Evolutionary conservation across 441 rosid species (phyloP), one percentile per base, ranked within the genome.

Genomic region (Aleurites moluccanus): DNA sequence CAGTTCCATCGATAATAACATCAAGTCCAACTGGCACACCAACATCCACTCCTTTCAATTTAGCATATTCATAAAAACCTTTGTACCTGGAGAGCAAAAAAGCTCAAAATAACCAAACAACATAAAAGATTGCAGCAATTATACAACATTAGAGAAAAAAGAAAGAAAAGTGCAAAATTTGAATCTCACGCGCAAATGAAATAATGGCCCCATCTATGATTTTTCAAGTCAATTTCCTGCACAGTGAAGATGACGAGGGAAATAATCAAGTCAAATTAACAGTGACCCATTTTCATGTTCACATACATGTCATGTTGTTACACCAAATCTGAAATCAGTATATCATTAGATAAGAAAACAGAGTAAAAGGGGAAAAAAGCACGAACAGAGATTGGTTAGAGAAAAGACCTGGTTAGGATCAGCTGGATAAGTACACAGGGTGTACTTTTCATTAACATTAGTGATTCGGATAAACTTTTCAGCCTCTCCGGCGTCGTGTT

Each of bases 151-250:
- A 0, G 44, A 13, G 30, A 23, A 38, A 13, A 64, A 33, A 42
- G 28, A 60, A 50, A 14, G n/a, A 45, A 10, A 28, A 4, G 7
- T 0, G 10, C n/a, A 35, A 61, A 55, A 42, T 71, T 33, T 25
- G 40, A 44, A 44, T 69, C 94, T 87, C 68, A 92, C 99, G 91
- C 99, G 62, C 99, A 96, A 27, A 96, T 75, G 80, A 96, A 96
- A 80, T 96, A 96, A 73, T 93, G 98, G 42, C 98, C 99, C 98
- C 99, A 96, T 84, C 66, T 89, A 78, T 91, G 98, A 81, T 90
- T 88, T 87, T 89, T 81, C 90, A 96, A 83, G 85, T 96, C 97
- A 75, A 96, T 79, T 74, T 83, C 92, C 99, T 95, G 90, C 80
- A 83, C 44, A 57, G n/a, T 38, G 10, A 66, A 27, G 38, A 35